Evolutionary conservation across 768 basidiomycete genomes (phyloP), one percentile per base, ranked within the genome.

Genomic region (Lentinula aciculospora): DNA sequence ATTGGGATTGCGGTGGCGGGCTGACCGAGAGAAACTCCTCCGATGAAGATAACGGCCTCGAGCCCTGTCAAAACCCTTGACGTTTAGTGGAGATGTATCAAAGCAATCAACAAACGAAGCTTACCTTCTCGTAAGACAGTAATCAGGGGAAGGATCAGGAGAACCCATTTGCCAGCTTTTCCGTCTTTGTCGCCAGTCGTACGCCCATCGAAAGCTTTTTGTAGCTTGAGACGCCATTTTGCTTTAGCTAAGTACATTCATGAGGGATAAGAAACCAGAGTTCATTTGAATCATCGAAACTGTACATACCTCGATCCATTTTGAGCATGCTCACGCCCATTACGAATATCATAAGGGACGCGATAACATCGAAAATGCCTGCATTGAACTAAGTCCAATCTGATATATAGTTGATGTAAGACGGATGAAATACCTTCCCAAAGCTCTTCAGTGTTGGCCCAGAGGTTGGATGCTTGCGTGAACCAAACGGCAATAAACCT

Each of bases 281-380:
- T 9, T 9, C 9, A 17, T 19, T 1, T 42, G 31, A 15, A 56
- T 10, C 13, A 9, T 15, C 27, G 13, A 21, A 7, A 17, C 6
- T 27, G 12, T 23, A 53, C 66, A 45, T 65, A 76, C 78, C 79
- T 66, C 88, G 80, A 70, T 98, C 95, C 82, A 99, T 86, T 68
- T 92, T 94, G 60, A 99, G 83, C 89, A 98, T 95, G 34, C 89
- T 88, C 37, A 98, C 66, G 2, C 92, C 94, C 93, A 98, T 96
- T 67, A 88, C 76, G 69, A 94, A 92, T 66, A 97, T 94, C 81
- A 97, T 84, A 64, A 92, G 57, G 10, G 84, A 69, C 0, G 89
- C 89, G 55, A 92, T 76, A 57, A 91, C 71, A 61, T 84, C 74
- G 66, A 90, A 92, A 59, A 83, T 77, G 27, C 85, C 88, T 89